Percentiles rank a stretch among this genome's conserved stretches.
Evolutionary conservation across 2,329 filamentous ascomycete genomes (phyloP).

Genomic region (Colletotrichum orbiculare): DNA sequence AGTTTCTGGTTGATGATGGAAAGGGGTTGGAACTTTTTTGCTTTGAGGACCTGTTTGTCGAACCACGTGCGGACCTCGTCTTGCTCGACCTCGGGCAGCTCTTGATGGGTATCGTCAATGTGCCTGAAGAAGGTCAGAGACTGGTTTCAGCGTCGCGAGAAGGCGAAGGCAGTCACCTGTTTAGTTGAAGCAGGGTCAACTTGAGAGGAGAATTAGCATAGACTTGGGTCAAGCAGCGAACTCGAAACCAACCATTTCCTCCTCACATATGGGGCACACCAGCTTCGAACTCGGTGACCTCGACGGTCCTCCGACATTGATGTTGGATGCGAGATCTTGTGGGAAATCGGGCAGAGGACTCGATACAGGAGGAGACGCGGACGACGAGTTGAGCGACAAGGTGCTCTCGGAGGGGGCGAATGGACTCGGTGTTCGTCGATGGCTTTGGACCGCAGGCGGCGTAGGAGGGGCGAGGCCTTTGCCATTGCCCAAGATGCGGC

Average conservation of each 20-base stretch:
- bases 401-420: constrained; percentile 75
- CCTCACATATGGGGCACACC: constrained; percentile 96
- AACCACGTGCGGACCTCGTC: constrained; percentile 98
- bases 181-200: constrained; percentile 93
- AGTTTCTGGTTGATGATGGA: constrained; percentile 94
- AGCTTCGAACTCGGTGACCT: constrained; percentile 74
- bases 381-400: constrained; percentile 79
- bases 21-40: constrained; percentile 91
- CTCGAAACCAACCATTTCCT: constrained; percentile 83
- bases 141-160: constrained; percentile 20
- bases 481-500: constrained; percentile 88
- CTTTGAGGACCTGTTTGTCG: constrained; percentile 92
- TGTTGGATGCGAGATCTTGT: constrained; percentile 84
- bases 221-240: background rate
- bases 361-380: constrained; percentile 68
- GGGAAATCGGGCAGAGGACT: constrained; percentile 75
- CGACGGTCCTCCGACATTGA: constrained; percentile 72
- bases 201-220: constrained; percentile 50
- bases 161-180: constrained; percentile 62
- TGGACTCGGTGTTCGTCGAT: constrained; percentile 60
- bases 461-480: constrained; percentile 79
- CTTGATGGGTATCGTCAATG: constrained; percentile 90
- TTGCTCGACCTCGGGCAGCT: constrained; percentile 87
- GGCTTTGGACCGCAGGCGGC: constrained; percentile 48
- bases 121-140: constrained; percentile 50